Evolutionary conservation across 208 protist genomes (phyloP), one percentile per base, ranked within the genome.

Genomic region (Tritrichomonas foetus): DNA sequence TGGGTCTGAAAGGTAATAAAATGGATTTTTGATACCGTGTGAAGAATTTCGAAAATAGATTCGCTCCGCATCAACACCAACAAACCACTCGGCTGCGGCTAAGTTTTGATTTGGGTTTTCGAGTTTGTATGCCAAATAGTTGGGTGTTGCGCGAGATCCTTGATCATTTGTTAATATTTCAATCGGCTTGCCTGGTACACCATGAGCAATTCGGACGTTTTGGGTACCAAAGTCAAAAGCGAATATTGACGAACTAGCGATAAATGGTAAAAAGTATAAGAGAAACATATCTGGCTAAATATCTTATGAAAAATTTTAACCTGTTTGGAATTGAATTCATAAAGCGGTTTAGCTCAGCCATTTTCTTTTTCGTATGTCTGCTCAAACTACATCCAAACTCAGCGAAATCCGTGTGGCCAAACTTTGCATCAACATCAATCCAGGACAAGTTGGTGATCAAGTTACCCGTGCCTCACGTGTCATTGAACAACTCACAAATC

Each of bases 151-250:
- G 33, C 78, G 44, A 20, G 41, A 89, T 44, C 78, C 47, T 89
- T 89, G 47, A 39, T 89, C 47, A 89, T 89, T 57, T 89, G 78
- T 25, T 3, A 89, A 25, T n/a, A 89, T 89, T 89, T 53, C 78
- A 3, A 89, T 36, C 39, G 44, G 47, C 27, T 49, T 89, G 5
- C 78, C 78, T 39, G 78, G 78, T 3, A 53, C 47, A 33, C 47
- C 41, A 20, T 57, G 33, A 27, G 78, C 41, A 39, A 89, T 16
- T 39, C 78, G 33, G 0, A 89, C 78, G 57, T 53, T 53, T 49
- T 89, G 44, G 16, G 41, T 57, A 16, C 78, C 78, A 30, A 89
- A 89, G 27, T 89, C 78, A 39, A 89, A 27, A 33, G 47, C 44
- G 39, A 57, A 89, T 36, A 89, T 89, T 2, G 47, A 13, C 33